Evolutionary conservation across 2,329 filamentous ascomycete genomes (phyloP), one percentile per base, ranked within the genome.

Genomic region (Cordyceps farinosa): DNA sequence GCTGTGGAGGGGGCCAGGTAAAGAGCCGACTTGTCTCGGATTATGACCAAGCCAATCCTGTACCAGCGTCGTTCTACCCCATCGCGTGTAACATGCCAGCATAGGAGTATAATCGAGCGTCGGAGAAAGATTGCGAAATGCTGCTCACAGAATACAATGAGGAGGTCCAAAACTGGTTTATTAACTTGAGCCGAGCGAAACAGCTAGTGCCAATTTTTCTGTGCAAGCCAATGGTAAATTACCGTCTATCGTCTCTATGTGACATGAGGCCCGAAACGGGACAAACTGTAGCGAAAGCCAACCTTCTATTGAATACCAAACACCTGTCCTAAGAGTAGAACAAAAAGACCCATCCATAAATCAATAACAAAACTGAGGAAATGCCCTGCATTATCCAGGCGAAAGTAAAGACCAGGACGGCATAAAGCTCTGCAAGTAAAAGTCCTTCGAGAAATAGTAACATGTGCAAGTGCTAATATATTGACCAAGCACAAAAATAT

Each of bases 21-120:
- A 47, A 54, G 30, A 53, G 58, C 50, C 58, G 58, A 61, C 30
- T 22, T 61, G 48, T 61, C 50, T 61, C 58, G 27, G 58, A 61
- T 53, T 36, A n/a, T 22, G 27, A 29, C 30, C 22, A 54, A 30
- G 38, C 30, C 40, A 29, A 47, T 45, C 13, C 27, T 61, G 38
- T n/a, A 27, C 11, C 40, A 36, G 30, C 13, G 13, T 38, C 6
- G 29, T 45, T 29, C 13, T 29, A 36, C 58, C 38, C 29, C 58
- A 36, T 29, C n/a, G 7, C 27, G 58, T 53, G 29, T 27, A 36
- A 60, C 57, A 36, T 42, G 57, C 47, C 57, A 60, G 10, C 7
- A 30, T 48, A 56, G 30, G 10, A 15, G 29, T 45, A 15, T 17
- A 34, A 5, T 27, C 15, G n/a, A 56, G 29, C 54, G 10, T 45